Conservation (phyloP, 2,329 filamentous ascomycete species). For the Aspergillus sp. region DNA sequence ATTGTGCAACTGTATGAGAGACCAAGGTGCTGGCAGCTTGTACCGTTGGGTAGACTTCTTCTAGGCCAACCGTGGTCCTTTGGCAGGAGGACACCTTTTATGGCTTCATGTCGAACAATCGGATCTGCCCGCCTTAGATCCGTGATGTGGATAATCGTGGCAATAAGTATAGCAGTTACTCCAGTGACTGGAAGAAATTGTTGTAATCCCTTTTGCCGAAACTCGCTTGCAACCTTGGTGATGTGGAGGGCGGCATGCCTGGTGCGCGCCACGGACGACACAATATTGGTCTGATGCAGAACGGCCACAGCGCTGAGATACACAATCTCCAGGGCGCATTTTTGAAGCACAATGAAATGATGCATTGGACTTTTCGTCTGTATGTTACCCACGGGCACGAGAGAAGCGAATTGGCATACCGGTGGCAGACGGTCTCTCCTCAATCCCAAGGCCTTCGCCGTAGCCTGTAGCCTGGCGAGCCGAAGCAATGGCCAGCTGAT, state of each 20-base stretch:
- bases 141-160: not conserved
- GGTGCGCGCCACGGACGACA: not conserved
- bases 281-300: not conserved
- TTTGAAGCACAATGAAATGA: not conserved
- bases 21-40: not conserved
- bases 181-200: not conserved
- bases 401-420: not conserved
- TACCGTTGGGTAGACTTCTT: not conserved
- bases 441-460: not conserved
- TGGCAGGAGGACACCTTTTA: not conserved
- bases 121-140: not conserved
- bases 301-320: not conserved
- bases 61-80: not conserved
- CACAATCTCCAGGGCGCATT: not conserved
- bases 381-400: not conserved
- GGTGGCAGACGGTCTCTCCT: not conserved
- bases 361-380: not conserved
- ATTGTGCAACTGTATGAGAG: not conserved
- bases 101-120: not conserved
- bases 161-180: not conserved
- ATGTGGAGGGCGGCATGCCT: not conserved
- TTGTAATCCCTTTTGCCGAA: not conserved
- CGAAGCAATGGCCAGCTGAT: not conserved
- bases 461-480: not conserved
- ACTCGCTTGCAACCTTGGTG: not conserved